Evolutionary conservation across 1,284 basidiomycete genomes (phyloP), one percentile per base, ranked within the genome.

Genomic region (Uromyces viciae-fabae): DNA sequence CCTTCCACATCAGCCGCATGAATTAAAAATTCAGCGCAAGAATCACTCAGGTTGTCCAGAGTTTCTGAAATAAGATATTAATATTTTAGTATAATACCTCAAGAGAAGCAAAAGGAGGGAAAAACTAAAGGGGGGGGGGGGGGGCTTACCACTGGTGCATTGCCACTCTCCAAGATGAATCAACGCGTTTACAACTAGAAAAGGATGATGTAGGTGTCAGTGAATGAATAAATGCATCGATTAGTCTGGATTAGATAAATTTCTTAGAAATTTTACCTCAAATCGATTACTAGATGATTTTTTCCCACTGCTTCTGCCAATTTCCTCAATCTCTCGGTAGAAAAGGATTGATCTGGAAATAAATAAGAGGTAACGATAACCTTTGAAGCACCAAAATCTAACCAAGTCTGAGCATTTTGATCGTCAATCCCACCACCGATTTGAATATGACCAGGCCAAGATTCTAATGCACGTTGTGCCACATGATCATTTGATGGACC

Each of bases 1-100:
- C 97, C 97, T 86, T 99, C 97, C 3, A 99, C 95, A 84, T 99
- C 97, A 4, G 97, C 97, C 0, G 97, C 96, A 86, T 99, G 97
- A 60, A 99, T 90, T 52, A 99, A 87, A 84, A 99, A 94, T 86
- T 99, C 97, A 84, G 94, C 96, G 89, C 93, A 95, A 84, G 92
- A 90, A 83, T 90, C 86, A 0, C 92, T 90, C 22, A 95, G 86
- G 83, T 92, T 83, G 82, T 91, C 88, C 71, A 95, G 88, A 0
- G 92, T 90, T 71, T 91, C 93, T 94, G 8, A 11, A 14, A 31
- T 43, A 5, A 42, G 56, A 54, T 42, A 72, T 64, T 69, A 62
- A 64, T 78, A 84, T 82, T 11, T 40, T 75, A 72, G 3, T 82
- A 82, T 3, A 84, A 66, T 54, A 82, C 76, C 58, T 74, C 15